Evolutionary conservation across 495 filamentous ascomycete genomes (phyloP).

Genomic region (Oidiodendron maius): DNA sequence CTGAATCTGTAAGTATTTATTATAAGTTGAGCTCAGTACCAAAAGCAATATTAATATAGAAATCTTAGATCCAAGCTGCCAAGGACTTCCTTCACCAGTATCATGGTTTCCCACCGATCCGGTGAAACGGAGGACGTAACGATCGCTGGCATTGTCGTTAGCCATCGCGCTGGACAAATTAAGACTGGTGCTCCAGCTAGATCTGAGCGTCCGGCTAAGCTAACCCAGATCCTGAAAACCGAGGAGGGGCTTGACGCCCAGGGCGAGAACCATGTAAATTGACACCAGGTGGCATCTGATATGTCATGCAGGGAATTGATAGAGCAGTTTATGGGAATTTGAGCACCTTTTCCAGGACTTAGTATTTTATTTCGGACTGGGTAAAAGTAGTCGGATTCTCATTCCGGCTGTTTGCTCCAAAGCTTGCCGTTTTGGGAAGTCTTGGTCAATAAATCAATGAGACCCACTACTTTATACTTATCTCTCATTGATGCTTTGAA

Average conservation of each 20-base stretch:
- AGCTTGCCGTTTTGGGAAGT: too few species aligned
- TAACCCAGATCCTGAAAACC: constrained; percentile 97
- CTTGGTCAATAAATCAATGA: too few species aligned
- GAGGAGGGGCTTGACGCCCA: constrained; percentile 96
- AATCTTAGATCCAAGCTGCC: constrained; percentile 79
- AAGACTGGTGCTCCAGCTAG: constrained; percentile 96
- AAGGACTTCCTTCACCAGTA: constrained; percentile 98
- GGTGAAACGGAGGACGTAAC: constrained; percentile 99
- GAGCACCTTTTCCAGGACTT: too few species aligned
- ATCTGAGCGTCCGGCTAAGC: constrained; percentile 97
- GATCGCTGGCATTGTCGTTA: constrained; percentile 95
- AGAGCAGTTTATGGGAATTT: too few species aligned
- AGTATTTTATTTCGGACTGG: too few species aligned
- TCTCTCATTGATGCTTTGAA: too few species aligned
- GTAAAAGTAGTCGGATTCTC: too few species aligned
- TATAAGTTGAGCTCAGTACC: too few species aligned
- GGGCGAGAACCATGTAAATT: constrained; percentile 78
- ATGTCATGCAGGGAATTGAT: not conserved
- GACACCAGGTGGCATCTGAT: not conserved
- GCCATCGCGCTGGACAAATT: constrained; percentile 94
- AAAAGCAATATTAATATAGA: too few species aligned
- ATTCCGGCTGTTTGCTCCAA: too few species aligned
- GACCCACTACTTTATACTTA: too few species aligned
- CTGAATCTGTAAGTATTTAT: constrained; percentile 63
- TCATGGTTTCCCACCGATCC: constrained; percentile 92